Base-by-base conservation (phyloP, 2,329 filamentous ascomycete genomes). In the Hypoxylon sp. region DNA sequence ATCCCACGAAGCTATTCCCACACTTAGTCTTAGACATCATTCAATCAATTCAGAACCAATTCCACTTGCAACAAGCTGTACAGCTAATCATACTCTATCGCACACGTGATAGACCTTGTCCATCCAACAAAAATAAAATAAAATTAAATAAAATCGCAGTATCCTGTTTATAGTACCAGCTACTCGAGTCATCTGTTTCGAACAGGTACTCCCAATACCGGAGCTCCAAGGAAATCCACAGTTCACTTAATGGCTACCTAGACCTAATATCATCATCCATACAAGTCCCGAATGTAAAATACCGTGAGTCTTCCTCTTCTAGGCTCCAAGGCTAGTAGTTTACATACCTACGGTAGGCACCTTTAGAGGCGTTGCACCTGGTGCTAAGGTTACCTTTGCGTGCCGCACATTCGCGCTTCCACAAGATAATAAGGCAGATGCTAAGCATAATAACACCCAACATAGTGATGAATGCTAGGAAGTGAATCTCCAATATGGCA, bases 401-500 rank as follows among this genome's bases (percentile, higher is more conserved):
- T 22, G 5, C 26, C 9, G 22, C 26, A 19, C 29, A 54, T 37
- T 58, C 39, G 3, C 48, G 54, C 53, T 17, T 60, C 59, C 48
- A 60, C 31, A 50, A 29, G 3, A 14, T 13, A 10, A 24, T 10
- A 13, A 68, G 60, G 31, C 61, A 42, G 19, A 33, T 17, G 24
- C 24, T 51, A 26, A 68, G 55, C 22, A 57, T 13, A 37, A 26
- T 5, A 54, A 68, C 44, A 29, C 57, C 57, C 22, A 61, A 10
- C 46, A 52, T 35, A 29, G 31, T 64, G 13, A 61, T 2, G 8
- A 5, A 22, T 17, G 55, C 65, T 14, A 64, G 5, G 31, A 64
- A 17, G 5, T 68, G 60, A 19, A 68, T 64, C 52, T 68, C 65
- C n/a, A 11, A 46, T n/a, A 55, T 17, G 9, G 22, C 29, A 22